Evolutionary conservation across 2,329 filamentous ascomycete genomes (phyloP), one percentile per base, ranked within the genome.

Genomic region (Diaporthe batatas): DNA sequence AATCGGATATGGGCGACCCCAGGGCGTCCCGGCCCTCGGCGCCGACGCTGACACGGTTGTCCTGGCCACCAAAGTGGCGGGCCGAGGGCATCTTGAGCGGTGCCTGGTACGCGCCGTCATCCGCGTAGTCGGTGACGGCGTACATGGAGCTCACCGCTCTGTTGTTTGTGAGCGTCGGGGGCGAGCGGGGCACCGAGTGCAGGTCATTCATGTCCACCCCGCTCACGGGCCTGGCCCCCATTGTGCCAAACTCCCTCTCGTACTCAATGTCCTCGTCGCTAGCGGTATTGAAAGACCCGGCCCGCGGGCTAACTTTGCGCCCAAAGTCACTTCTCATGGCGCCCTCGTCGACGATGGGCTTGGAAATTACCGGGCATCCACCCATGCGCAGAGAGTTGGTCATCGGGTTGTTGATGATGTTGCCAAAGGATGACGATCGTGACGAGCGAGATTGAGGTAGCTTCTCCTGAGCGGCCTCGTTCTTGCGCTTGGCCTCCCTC

Each of bases 361-460:
- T 86, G 72, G 89, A 91, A 75, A 91, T 87, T 59, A 88, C 49
- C 16, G 67, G 71, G 34, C 55, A 59, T n/a, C 55, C 55, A 6
- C 44, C 55, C 23, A 16, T 39, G 25, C 59, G 72, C 51, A 64
- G 59, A 2, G 67, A 70, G 36, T 55, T 54, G 1, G 71, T 78
- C 72, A 91, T 84, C 73, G 91, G 84, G 77, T 91, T 86, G 75
- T 88, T 90, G 76, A 91, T 87, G 68, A 89, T 84, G 76, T 86
- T 86, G 74, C 84, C 83, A 70, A 86, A 86, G 6, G 82, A 83
- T 34, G 83, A 83, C 7, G 80, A 81, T 14, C 79, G 76, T 29
- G 76, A 78, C 11, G 79, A 74, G 62, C 78, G 72, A 51, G 75
- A 74, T 67, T 78, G 72, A 51, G 75, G 75, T 42, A 65, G 70